Evolutionary conservation across 495 filamentous ascomycete genomes (phyloP).

Genomic region (Aspergillus kassunensis): DNA sequence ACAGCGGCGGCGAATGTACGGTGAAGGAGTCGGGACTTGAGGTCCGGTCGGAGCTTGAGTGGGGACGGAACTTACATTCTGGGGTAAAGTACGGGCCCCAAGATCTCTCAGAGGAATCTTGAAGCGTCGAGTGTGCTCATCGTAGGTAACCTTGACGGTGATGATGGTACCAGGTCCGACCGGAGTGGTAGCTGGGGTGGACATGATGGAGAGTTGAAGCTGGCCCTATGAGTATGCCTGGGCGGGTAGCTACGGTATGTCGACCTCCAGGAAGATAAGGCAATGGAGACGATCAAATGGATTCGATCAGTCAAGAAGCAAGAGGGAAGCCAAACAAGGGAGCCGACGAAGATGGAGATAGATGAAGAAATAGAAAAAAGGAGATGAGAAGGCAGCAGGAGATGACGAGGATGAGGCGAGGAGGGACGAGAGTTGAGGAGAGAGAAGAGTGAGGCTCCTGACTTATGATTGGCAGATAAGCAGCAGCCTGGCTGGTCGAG

Average conservation of each 20-base stretch:
- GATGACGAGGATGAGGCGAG: conserved; percentile 6
- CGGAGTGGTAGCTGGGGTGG: conserved; percentile 26
- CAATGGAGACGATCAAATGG: not conserved
- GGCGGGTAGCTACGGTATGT: conserved; percentile 1
- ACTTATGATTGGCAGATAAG: conserved; percentile 17
- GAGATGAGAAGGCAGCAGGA: not conserved
- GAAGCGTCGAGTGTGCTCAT: conserved; percentile 74
- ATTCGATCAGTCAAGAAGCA: conserved; percentile 1
- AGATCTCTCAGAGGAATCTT: conserved; percentile 88
- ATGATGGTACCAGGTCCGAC: conserved; percentile 70
- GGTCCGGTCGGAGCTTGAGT: conserved; percentile 32
- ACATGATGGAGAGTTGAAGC: conserved; percentile 28
- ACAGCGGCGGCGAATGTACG: conserved; percentile 17
- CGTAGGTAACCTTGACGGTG: conserved; percentile 75
- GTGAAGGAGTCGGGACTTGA: conserved; percentile 9
- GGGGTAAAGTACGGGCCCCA: conserved; percentile 66
- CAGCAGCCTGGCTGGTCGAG: conserved; percentile 13
- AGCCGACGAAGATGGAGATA: not conserved
- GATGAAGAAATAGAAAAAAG: conserved; percentile 10
- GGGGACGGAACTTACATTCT: conserved; percentile 68
- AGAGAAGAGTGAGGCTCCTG: conserved; percentile 12
- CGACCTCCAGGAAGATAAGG: conserved; percentile 2
- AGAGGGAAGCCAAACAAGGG: not conserved
- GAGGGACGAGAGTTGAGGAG: conserved; percentile 1
- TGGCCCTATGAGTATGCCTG: not conserved